Conservation (phyloP, 306 rosid species). For the Lathyrus sativus region DNA sequence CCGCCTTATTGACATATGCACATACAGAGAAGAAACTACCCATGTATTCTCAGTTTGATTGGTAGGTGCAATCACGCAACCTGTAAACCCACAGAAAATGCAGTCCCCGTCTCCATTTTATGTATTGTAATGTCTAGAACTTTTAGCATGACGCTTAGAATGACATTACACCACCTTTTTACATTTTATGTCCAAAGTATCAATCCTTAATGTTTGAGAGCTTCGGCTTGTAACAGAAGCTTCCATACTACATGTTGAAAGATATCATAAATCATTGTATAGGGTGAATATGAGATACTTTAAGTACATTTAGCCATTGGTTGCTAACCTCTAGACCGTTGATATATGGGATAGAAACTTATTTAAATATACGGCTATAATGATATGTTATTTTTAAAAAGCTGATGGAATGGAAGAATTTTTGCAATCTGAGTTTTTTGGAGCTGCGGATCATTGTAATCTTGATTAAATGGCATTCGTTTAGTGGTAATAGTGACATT, state of each 20-base stretch:
- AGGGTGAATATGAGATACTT: slow-evolving; percentile 1
- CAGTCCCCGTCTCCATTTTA: neutral
- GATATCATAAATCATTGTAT: slow-evolving; percentile 2
- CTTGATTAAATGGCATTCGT: slow-evolving; percentile 21
- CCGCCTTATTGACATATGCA: slow-evolving; percentile 12
- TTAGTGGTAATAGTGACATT: slow-evolving; percentile 17
- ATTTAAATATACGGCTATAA: neutral
- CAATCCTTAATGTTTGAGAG: slow-evolving; percentile 7
- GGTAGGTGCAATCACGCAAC: slow-evolving; percentile 13
- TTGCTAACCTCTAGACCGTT: neutral
- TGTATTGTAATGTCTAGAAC: slow-evolving; percentile 3
- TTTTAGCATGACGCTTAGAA: slow-evolving; percentile 12
- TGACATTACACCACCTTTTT: slow-evolving; percentile 16
- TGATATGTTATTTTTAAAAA: neutral
- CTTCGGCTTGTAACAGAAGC: slow-evolving; percentile 12
- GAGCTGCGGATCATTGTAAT: neutral
- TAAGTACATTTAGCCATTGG: slow-evolving; percentile 8
- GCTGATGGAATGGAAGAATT: neutral
- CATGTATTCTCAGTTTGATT: slow-evolving; percentile 29
- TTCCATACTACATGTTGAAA: slow-evolving; percentile 30
- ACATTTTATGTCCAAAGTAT: slow-evolving; percentile 21
- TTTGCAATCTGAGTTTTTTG: neutral
- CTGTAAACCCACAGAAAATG: slow-evolving; percentile 24
- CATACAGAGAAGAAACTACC: slow-evolving; percentile 33
- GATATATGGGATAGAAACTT: neutral